These are phyloP conservation scores for Arthrinium puccinioides DNA, from an alignment of 2,329 filamentous ascomycete genomes.

Conservation along the genomic window DNA sequence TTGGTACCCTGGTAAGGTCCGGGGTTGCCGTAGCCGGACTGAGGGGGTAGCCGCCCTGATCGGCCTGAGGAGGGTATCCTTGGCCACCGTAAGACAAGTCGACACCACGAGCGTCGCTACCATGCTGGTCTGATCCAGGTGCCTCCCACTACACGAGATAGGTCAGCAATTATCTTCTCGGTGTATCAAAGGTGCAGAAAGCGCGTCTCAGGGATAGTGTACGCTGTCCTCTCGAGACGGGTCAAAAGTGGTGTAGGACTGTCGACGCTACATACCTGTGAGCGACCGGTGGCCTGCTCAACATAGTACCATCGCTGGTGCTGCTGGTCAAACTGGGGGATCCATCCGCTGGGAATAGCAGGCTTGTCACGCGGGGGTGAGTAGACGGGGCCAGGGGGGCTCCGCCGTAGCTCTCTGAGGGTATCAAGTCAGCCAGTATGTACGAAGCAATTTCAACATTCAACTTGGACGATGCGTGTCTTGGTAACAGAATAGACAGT, in stretches of 20 bases:
- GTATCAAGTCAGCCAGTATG: not conserved
- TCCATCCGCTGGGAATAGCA: conserved; percentile 53
- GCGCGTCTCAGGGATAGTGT: too few species aligned
- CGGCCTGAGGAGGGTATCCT: conserved; percentile 8
- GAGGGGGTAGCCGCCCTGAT: conserved; percentile 4
- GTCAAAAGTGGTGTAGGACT: too few species aligned
- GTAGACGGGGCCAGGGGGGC: conserved; percentile 21
- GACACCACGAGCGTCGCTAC: conserved; percentile 1
- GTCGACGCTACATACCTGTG: too few species aligned
- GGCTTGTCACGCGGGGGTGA: conserved; percentile 32
- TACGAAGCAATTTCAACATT: too few species aligned
- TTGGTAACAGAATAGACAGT: not conserved
- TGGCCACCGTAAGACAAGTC: conserved; percentile 5
- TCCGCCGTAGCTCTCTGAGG: conserved; percentile 1
- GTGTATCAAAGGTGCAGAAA: too few species aligned
- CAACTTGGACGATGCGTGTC: too few species aligned
- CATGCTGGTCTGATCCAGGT: conserved; percentile 4
- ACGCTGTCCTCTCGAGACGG: too few species aligned
- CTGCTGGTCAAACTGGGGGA: conserved; percentile 53
- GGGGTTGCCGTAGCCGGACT: not conserved
- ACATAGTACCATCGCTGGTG: conserved; percentile 59
- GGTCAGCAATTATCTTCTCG: too few species aligned
- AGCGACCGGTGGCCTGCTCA: conserved; percentile 51
- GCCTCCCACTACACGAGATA: too few species aligned
- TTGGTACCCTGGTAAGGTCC: too few species aligned